Conservation (phyloP, 352 stramenopile genomes). For the Thraustochytrium sp. region DNA sequence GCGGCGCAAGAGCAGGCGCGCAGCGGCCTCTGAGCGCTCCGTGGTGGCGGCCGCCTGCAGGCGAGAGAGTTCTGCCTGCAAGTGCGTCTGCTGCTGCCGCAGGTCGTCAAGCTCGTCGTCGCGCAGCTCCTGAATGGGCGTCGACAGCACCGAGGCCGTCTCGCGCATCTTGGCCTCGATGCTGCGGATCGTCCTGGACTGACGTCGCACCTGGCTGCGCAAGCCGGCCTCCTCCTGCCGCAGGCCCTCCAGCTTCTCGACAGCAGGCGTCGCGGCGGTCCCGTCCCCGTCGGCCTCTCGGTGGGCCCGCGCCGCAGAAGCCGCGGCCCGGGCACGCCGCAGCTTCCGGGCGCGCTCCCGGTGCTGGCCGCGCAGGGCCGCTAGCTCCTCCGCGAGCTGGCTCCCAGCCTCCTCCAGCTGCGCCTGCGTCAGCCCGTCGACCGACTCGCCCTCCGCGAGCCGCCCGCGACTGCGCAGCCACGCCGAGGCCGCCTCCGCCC, state of each 20-base stretch:
- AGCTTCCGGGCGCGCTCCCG: too few species aligned
- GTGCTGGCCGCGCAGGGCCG: not conserved
- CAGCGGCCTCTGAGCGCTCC: not conserved
- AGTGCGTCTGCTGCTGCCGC: not conserved
- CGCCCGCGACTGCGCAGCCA: not conserved
- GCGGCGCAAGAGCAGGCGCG: not conserved
- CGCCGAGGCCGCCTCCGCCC: not conserved
- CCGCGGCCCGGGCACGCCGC: too few species aligned
- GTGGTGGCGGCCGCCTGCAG: not conserved
- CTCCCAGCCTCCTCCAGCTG: not conserved
- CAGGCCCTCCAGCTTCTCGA: not conserved
- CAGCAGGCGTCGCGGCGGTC: not conserved
- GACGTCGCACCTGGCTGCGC: not conserved
- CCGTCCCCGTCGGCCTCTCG: too few species aligned
- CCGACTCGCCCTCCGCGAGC: too few species aligned
- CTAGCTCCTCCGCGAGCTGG: not conserved
- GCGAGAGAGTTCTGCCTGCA: not conserved
- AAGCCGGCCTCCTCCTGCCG: not conserved
- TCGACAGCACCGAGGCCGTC: not conserved
- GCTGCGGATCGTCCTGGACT: not conserved
- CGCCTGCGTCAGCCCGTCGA: too few species aligned
- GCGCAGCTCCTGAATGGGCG: not conserved
- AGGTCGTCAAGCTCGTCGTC: not conserved
- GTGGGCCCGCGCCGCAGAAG: too few species aligned
- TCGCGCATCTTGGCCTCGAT: slow-evolving; percentile 13